A percentile compares a stretch with the other conserved stretches of the same genome.
Conservation (phyloP, 345 rosid genomes). For the Gossypium raimondii region DNA sequence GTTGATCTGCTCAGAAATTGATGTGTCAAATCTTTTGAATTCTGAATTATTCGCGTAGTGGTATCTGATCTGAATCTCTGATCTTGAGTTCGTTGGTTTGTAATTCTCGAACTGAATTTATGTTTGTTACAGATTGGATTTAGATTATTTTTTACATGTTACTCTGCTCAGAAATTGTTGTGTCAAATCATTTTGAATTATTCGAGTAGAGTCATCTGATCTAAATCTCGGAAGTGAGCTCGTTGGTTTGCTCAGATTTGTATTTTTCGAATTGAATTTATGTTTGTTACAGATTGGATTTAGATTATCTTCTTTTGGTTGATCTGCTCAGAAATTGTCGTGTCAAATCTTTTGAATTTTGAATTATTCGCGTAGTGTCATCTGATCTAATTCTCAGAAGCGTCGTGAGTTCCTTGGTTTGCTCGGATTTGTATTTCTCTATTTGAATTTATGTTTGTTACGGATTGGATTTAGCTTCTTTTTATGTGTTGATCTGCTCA, state of each 20-base stretch:
- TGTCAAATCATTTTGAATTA: not conserved
- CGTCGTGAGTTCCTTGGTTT: not conserved
- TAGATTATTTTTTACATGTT: not conserved
- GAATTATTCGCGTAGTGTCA: not conserved
- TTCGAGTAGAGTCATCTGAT: not conserved
- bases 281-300: not conserved
- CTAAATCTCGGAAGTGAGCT: not conserved
- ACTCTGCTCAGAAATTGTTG: not conserved
- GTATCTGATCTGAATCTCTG: not conserved
- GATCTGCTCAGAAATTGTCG: not conserved
- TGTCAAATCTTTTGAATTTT: constrained; percentile 1
- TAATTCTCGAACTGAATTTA: not conserved
- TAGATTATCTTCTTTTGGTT: not conserved
- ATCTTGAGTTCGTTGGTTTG: not conserved
- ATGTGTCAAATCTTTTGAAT: not conserved
- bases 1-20: not conserved
- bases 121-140: not conserved
- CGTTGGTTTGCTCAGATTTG: not conserved
- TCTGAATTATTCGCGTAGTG: not conserved
- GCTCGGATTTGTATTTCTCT: not conserved
- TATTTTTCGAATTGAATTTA: not conserved
- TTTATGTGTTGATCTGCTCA: not conserved
- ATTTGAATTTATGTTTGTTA: not conserved
- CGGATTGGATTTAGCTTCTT: not conserved
- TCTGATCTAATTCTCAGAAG: constrained; percentile 2